Base-by-base conservation (phyloP, 768 basidiomycete species). In the Leccinum truebloodii region DNA sequence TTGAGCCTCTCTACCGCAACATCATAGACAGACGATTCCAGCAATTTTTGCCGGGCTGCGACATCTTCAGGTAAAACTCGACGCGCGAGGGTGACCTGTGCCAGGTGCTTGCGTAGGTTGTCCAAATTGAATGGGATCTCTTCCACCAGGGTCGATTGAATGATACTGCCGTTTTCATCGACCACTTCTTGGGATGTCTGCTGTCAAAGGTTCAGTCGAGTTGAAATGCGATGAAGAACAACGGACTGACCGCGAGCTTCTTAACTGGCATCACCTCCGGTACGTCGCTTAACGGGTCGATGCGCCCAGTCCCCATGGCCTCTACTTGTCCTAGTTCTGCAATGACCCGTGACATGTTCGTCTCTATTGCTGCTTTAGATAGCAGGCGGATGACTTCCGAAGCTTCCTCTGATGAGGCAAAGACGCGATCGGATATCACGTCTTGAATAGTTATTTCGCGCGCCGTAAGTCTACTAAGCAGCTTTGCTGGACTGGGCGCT, bases 101-200 rank as follows among this genome's bases (percentile, higher is more conserved):
- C 76, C 20, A 95, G 82, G 67, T 90, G 87, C 24, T 81, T 81
- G 22, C 91, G 86, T 35, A 95, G 80, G 54, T 83, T 84, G 22
- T 81, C 78, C 54, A 94, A 79, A 69, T 93, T 92, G 77, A 91
- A 94, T 2, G 90, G 90, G 7, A 91, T 76, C 63, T 83, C 79
- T 58, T 65, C 65, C 39, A 54, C 50, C 1, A 56, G 8, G 28
- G 63, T 55, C 48, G 76, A 70, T 16, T 57, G 46, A 60, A 70
- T 55, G 16, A 71, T 54, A 10, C 62, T 50, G 13, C 49, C 49
- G 16, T 50, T 22, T 50, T 50, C 49, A 50, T 50, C 49, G 14
- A 50, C 14, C 2, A 50, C 20, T 14, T 50, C 49, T 26, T 50
- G 22, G 22, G 49, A 50, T 26, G 20, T 12, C 14, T 62, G 44